A percentile compares a stretch with the other conserved stretches of the same genome.
phyloP scores from a whole-genome alignment of 2,329 filamentous ascomycete species.

The Cordyceps militaris region DNA sequence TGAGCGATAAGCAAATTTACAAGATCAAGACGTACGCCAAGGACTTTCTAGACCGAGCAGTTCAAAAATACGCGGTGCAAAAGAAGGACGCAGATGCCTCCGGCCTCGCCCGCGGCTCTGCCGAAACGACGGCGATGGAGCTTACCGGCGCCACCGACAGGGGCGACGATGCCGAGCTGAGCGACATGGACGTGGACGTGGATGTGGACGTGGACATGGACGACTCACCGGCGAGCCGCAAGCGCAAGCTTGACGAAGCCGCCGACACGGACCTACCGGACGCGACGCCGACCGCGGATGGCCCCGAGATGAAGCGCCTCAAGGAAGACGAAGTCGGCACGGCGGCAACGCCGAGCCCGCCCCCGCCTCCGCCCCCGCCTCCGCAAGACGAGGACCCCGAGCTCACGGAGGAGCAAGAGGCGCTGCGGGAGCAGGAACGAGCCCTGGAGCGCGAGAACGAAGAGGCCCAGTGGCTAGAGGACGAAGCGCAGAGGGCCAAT shows the following conservation, averaged over 20 bases:
- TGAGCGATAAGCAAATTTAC: slow-evolving; percentile 70
- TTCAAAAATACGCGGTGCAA: slow-evolving; percentile 63
- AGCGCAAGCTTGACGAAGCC: slow-evolving; percentile 57
- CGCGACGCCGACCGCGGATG: slow-evolving; percentile 45
- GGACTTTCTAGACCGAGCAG: slow-evolving; percentile 80
- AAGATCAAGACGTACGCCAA: slow-evolving; percentile 79
- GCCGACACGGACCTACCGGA: slow-evolving; percentile 28
- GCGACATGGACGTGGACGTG: slow-evolving; percentile 38
- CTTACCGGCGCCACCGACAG: slow-evolving; percentile 23
- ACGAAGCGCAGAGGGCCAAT: slow-evolving; percentile 27
- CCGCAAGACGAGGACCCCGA: slow-evolving; percentile 31
- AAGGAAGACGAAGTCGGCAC: slow-evolving; percentile 38
- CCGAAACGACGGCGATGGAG: slow-evolving; percentile 39
- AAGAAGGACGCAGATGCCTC: slow-evolving; percentile 56
- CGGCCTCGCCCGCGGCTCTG: slow-evolving; percentile 38
- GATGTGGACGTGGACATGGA: slow-evolving; percentile 37
- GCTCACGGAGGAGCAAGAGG: slow-evolving; percentile 36
- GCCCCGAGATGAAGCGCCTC: slow-evolving; percentile 47
- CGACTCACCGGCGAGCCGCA: slow-evolving; percentile 44
- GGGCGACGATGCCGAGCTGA: slow-evolving; percentile 25
- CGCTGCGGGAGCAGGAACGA: slow-evolving; percentile 43
- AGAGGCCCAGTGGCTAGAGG: slow-evolving; percentile 45
- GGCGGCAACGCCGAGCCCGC: slow-evolving; percentile 29
- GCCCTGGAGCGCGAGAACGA: slow-evolving; percentile 46
- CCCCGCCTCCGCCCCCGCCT: slow-evolving; percentile 40